Conservation (phyloP, 148 eudicot species). For the Drosera capensis region DNA sequence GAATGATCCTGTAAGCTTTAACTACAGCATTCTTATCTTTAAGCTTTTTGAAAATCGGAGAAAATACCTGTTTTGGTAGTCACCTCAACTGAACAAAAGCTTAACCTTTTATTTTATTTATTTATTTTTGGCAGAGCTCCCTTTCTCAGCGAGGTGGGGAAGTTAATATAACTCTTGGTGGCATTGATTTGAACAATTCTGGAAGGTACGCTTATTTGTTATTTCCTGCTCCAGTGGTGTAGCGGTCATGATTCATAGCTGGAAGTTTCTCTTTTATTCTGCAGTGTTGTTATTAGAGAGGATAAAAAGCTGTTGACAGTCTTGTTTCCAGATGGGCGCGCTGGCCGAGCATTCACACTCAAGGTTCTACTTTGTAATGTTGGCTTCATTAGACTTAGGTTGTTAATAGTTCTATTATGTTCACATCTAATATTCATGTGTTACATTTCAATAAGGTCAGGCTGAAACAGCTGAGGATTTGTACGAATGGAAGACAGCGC, state of each 20-base stretch:
- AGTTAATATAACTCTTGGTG: slow-evolving; percentile 93
- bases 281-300: slow-evolving; percentile 97
- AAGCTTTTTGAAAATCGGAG: neutral
- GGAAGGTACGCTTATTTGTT: slow-evolving; percentile 52
- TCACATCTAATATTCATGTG: too few species aligned
- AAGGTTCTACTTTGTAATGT: slow-evolving; percentile 31
- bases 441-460: slow-evolving; percentile 21
- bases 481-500: slow-evolving; percentile 93
- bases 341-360: slow-evolving; percentile 95
- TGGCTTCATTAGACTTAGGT: slow-evolving; percentile 1
- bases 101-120: too few species aligned
- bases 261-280: slow-evolving; percentile 11
- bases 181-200: slow-evolving; percentile 96
- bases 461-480: slow-evolving; percentile 92
- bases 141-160: slow-evolving; percentile 97
- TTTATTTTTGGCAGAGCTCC: slow-evolving; percentile 39
- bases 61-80: neutral
- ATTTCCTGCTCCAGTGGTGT: slow-evolving; percentile 2
- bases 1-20: slow-evolving; percentile 81
- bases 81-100: neutral
- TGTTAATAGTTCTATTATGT: too few species aligned
- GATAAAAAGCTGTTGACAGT: slow-evolving; percentile 91
- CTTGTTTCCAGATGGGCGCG: slow-evolving; percentile 96
- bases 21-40: neutral
- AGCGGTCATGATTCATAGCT: slow-evolving; percentile 5